Percentiles rank a stretch among this genome's conserved stretches.
Evolutionary conservation across 1,139 yeast species (phyloP).

Genomic region (Lodderomyces oxycetoniae): DNA sequence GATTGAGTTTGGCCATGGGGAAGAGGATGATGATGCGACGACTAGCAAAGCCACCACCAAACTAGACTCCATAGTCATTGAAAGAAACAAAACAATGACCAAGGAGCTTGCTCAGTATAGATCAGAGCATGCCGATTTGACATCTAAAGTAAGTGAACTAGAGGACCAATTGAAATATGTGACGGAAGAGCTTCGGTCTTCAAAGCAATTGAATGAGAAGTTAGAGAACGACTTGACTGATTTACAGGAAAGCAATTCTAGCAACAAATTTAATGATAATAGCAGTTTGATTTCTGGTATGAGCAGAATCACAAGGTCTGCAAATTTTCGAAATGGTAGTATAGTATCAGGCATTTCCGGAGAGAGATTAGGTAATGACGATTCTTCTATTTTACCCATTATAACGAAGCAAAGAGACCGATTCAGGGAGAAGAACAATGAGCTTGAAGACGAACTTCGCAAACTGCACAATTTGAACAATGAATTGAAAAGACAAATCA

Average conservation of each 20-base stretch:
- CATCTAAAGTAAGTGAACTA: slow-evolving; percentile 34
- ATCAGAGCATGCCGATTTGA: slow-evolving; percentile 43
- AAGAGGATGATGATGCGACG: slow-evolving; percentile 19
- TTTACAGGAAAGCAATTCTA: slow-evolving; percentile 38
- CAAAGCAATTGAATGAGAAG: slow-evolving; percentile 47
- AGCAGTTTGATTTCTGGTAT: slow-evolving; percentile 66
- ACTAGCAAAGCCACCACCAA: slow-evolving; percentile 1
- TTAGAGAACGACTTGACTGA: slow-evolving; percentile 67
- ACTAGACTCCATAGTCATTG: slow-evolving; percentile 48
- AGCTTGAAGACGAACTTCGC: slow-evolving; percentile 76
- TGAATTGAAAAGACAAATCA: slow-evolving; percentile 63
- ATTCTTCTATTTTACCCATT: slow-evolving; percentile 66
- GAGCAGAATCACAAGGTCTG: slow-evolving; percentile 38
- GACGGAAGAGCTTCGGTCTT: slow-evolving; percentile 29
- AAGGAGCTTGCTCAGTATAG: slow-evolving; percentile 57
- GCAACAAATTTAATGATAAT: slow-evolving; percentile 51
- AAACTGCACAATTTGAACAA: slow-evolving; percentile 49
- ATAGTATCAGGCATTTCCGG: slow-evolving; percentile 40
- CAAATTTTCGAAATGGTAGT: slow-evolving; percentile 25
- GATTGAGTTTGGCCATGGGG: slow-evolving; percentile 62
- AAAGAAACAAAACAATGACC: slow-evolving; percentile 57
- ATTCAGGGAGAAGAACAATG: slow-evolving; percentile 74
- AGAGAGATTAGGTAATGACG: slow-evolving; percentile 16
- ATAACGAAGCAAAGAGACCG: slow-evolving; percentile 93
- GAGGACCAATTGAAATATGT: slow-evolving; percentile 36